Percentiles rank a stretch among this genome's conserved stretches.
Conservation (phyloP, 1,139 yeast species). For the Kluyveromyces marxianus region DNA sequence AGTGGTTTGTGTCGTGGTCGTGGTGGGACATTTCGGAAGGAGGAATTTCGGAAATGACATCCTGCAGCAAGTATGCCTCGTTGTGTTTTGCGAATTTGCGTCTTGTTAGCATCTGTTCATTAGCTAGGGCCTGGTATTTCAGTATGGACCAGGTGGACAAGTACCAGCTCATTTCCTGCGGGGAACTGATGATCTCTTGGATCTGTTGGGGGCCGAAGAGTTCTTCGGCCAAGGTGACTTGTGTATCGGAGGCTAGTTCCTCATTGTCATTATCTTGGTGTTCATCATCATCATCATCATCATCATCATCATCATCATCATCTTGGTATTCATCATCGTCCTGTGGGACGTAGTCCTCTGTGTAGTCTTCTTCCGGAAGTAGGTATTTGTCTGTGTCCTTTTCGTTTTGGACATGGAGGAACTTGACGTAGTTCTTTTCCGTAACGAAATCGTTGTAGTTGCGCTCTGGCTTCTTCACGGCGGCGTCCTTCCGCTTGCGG, state of each 20-base stretch:
- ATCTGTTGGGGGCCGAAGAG: constrained; percentile 19
- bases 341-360: constrained; percentile 36
- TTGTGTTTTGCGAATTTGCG: constrained; percentile 27
- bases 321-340: constrained; percentile 5
- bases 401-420: constrained; percentile 14
- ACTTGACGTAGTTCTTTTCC: constrained; percentile 20
- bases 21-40: neutral
- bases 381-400: constrained; percentile 14
- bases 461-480: neutral
- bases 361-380: constrained; percentile 42
- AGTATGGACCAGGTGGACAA: constrained; percentile 26
- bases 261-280: constrained; percentile 6
- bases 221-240: constrained; percentile 12
- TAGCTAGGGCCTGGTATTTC: constrained; percentile 16
- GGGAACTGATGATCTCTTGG: constrained; percentile 12
- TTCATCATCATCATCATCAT: constrained; percentile 16
- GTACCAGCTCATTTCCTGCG: constrained; percentile 22
- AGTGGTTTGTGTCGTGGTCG: constrained; percentile 13
- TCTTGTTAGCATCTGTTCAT: constrained; percentile 29
- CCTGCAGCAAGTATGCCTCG: constrained; percentile 25
- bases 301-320: constrained; percentile 5
- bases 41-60: constrained; percentile 20
- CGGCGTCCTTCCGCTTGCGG: neutral
- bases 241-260: constrained; percentile 5
- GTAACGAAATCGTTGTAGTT: constrained; percentile 22